Evolutionary conservation across 1,139 yeast genomes (phyloP).

Genomic region (Kluyveromyces marxianus): DNA sequence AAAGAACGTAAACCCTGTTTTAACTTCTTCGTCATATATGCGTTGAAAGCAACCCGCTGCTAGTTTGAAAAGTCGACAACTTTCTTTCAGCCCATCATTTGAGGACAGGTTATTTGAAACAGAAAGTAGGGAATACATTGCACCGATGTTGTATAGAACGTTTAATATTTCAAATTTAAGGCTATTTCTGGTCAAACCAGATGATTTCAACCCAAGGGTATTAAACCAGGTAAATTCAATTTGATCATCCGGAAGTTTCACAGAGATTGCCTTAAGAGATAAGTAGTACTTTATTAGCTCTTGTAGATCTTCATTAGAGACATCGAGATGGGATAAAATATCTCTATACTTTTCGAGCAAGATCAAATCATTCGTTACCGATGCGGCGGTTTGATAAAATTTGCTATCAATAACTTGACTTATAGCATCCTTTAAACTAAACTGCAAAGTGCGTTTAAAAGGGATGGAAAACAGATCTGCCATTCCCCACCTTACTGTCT

Average conservation of each 20-base stretch:
- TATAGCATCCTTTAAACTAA: slow-evolving; percentile 42
- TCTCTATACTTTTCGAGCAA: slow-evolving; percentile 37
- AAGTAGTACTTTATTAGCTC: slow-evolving; percentile 32
- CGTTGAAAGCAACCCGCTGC: slow-evolving; percentile 63
- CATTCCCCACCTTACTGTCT: slow-evolving; percentile 4
- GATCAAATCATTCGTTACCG: slow-evolving; percentile 47
- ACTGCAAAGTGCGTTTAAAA: slow-evolving; percentile 41
- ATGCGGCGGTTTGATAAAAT: slow-evolving; percentile 58
- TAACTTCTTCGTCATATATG: slow-evolving; percentile 28
- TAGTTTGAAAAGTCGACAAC: slow-evolving; percentile 57
- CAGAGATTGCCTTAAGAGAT: slow-evolving; percentile 30
- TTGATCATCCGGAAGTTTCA: slow-evolving; percentile 40
- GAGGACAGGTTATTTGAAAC: slow-evolving; percentile 34
- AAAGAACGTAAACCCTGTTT: slow-evolving; percentile 26
- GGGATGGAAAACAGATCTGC: slow-evolving; percentile 46
- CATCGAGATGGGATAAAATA: slow-evolving; percentile 27
- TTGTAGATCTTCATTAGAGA: slow-evolving; percentile 25
- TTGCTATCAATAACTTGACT: slow-evolving; percentile 47
- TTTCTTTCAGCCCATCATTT: slow-evolving; percentile 49
- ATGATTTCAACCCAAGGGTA: slow-evolving; percentile 49
- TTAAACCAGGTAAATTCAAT: slow-evolving; percentile 66
- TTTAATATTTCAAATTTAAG: slow-evolving; percentile 53
- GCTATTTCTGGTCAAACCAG: slow-evolving; percentile 42
- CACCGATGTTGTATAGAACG: slow-evolving; percentile 61
- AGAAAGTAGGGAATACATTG: slow-evolving; percentile 54